Evolutionary conservation across 345 rosid genomes (phyloP).

Genomic region (Eucalyptus brandiana): DNA sequence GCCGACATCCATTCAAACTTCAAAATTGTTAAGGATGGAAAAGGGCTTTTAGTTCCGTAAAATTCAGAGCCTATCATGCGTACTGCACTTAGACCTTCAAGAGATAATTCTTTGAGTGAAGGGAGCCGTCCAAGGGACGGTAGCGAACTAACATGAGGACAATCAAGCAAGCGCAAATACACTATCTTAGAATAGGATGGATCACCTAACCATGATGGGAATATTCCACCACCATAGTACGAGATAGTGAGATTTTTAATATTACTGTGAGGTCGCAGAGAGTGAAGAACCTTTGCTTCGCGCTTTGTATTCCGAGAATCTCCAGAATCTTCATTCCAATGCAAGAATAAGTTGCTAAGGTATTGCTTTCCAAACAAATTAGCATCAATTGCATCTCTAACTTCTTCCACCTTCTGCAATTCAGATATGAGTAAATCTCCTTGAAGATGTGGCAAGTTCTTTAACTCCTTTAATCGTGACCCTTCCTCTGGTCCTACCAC

Average conservation of each 20-base stretch:
- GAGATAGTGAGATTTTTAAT: background rate
- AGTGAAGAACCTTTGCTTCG: fast-evolving
- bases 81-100: background rate
- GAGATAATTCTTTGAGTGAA: background rate
- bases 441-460: background rate
- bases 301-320: fast-evolving
- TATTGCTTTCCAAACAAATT: fast-evolving
- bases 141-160: fast-evolving
- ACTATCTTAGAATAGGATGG: background rate
- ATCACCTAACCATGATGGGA: fast-evolving
- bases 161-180: fast-evolving
- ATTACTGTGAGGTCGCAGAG: background rate
- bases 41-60: background rate
- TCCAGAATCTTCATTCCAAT: fast-evolving
- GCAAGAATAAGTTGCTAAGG: too few relatives aligned
- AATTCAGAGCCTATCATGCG: background rate
- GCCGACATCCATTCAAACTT: background rate
- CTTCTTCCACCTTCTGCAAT: background rate
- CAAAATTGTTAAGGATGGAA: background rate
- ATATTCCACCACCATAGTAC: fast-evolving
- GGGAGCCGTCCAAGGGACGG: background rate
- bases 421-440: background rate
- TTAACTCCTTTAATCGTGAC: background rate
- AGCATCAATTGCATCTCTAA: background rate
- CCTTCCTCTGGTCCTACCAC: fast-evolving